A percentile compares a stretch with the other conserved stretches of the same genome.
Evolutionary conservation across 768 basidiomycete species (phyloP).

Genomic region (Naganishia antarctica): DNA sequence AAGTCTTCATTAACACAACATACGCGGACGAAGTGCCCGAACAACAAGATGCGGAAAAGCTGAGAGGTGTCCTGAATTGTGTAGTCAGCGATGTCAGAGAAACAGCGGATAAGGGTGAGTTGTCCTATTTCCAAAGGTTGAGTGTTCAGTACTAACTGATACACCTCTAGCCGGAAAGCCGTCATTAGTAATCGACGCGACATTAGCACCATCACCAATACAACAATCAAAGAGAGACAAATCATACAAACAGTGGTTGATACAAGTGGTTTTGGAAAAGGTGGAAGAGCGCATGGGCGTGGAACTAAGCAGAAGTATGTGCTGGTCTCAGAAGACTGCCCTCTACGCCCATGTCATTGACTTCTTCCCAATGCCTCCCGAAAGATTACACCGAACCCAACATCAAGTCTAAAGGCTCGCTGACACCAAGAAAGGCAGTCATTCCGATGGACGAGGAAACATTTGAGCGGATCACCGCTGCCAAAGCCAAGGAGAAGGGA

Average conservation of each 20-base stretch:
- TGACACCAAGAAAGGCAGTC: conserved; percentile 21
- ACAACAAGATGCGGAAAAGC: conserved; percentile 21
- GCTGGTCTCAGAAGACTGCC: not conserved
- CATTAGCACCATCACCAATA: not conserved
- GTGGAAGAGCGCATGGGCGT: conserved; percentile 28
- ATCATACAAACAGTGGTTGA: conserved; percentile 29
- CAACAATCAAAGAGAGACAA: conserved; percentile 28
- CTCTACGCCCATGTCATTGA: too few relatives aligned
- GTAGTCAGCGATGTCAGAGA: conserved; percentile 20
- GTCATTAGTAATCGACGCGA: conserved; percentile 26
- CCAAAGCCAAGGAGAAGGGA: conserved; percentile 12
- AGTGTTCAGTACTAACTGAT: too few relatives aligned
- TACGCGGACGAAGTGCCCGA: conserved; percentile 24
- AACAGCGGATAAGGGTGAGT: conserved; percentile 26
- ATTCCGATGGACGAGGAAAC: conserved; percentile 22
- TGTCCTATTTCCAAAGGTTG: too few relatives aligned
- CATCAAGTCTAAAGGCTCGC: conserved; percentile 25
- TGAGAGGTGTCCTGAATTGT: conserved; percentile 22
- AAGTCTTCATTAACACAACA: conserved; percentile 27
- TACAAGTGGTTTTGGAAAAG: conserved; percentile 28
- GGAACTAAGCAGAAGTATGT: conserved; percentile 26
- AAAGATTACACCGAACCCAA: conserved; percentile 29
- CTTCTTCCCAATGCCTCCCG: not conserved
- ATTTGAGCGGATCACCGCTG: conserved; percentile 17
- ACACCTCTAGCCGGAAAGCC: conserved; percentile 22